Evolutionary conservation across 164 flowering plant genomes (phyloP).

Genomic region (Aristolochia fimbriata): DNA sequence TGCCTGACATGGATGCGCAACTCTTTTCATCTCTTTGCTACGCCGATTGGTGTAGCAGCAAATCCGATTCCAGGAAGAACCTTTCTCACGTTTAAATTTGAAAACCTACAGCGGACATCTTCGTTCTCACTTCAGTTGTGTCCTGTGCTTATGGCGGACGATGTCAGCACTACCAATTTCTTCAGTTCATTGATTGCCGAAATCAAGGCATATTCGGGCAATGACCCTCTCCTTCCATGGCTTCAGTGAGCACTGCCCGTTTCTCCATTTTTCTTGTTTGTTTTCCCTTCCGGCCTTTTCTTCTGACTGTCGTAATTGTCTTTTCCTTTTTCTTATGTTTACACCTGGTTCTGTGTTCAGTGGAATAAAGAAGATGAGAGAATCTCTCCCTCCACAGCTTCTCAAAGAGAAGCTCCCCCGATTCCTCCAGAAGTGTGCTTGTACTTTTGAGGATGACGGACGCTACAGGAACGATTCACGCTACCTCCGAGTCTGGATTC

Average conservation of each 20-base stretch:
- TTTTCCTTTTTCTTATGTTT: constrained; percentile 2
- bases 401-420: constrained; percentile 84
- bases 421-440: constrained; percentile 82
- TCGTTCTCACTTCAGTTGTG: too few species aligned
- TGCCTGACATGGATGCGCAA: too few species aligned
- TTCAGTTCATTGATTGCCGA: too few species aligned
- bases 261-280: neutral
- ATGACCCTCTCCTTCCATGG: constrained; percentile 92
- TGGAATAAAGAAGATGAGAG: constrained; percentile 69
- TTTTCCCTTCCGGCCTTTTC: neutral
- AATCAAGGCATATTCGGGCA: constrained; percentile 66
- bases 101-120: too few species aligned
- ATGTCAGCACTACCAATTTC: too few species aligned
- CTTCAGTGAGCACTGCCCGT: constrained; percentile 38
- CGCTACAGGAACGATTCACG: constrained; percentile 71
- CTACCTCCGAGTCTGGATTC: constrained; percentile 83
- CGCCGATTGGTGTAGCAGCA: too few species aligned
- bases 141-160: too few species aligned
- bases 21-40: too few species aligned
- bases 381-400: constrained; percentile 42
- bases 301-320: neutral
- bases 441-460: constrained; percentile 49
- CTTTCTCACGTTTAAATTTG: too few species aligned
- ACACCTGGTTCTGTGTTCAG: constrained; percentile 20
- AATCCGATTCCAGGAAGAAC: too few species aligned